phyloP scores from a whole-genome alignment of 768 basidiomycete genomes.

The Polyporus arcularius region DNA sequence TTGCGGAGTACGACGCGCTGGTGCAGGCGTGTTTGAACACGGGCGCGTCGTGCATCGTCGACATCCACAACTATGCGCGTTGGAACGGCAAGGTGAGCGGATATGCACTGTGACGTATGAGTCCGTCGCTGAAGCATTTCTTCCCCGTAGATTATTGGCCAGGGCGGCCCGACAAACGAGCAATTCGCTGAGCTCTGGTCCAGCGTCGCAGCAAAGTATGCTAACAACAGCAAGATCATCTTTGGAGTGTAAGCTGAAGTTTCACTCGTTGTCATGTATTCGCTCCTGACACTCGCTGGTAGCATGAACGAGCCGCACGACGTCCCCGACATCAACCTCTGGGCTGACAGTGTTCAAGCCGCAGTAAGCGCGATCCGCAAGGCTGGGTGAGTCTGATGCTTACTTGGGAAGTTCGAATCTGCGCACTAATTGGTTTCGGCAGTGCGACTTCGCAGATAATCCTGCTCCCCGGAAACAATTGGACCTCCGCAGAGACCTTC shows the following conservation, averaged over 20 bases:
- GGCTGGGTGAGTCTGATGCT: slow-evolving; percentile 30
- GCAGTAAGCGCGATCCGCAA: slow-evolving; percentile 44
- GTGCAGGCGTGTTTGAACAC: slow-evolving; percentile 48
- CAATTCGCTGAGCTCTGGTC: slow-evolving; percentile 44
- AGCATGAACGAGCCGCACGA: slow-evolving; percentile 53
- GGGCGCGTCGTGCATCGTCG: slow-evolving; percentile 46
- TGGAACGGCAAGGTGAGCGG: slow-evolving; percentile 43
- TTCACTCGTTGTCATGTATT: not conserved
- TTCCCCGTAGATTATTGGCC: slow-evolving; percentile 31
- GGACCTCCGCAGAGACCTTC: slow-evolving; percentile 31
- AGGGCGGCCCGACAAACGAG: slow-evolving; percentile 44
- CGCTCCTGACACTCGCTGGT: slow-evolving; percentile 25
- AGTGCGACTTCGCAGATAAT: slow-evolving; percentile 40
- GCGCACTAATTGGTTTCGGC: too few relatives aligned
- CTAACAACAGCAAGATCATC: slow-evolving; percentile 38
- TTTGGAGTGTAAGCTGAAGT: slow-evolving; percentile 14
- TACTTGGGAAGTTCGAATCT: not conserved
- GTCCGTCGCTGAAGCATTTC: not conserved
- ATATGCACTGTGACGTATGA: not conserved
- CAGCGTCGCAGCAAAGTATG: slow-evolving; percentile 42
- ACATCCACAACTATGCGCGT: slow-evolving; percentile 61
- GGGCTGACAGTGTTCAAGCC: slow-evolving; percentile 39
- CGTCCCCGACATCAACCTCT: slow-evolving; percentile 36
- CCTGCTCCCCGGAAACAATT: slow-evolving; percentile 45
- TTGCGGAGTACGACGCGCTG: slow-evolving; percentile 43